A percentile compares a stretch with the other conserved stretches of the same genome.
phyloP scores from a whole-genome alignment of 306 rosid species.

The Cyamopsis tetragonoloba region DNA sequence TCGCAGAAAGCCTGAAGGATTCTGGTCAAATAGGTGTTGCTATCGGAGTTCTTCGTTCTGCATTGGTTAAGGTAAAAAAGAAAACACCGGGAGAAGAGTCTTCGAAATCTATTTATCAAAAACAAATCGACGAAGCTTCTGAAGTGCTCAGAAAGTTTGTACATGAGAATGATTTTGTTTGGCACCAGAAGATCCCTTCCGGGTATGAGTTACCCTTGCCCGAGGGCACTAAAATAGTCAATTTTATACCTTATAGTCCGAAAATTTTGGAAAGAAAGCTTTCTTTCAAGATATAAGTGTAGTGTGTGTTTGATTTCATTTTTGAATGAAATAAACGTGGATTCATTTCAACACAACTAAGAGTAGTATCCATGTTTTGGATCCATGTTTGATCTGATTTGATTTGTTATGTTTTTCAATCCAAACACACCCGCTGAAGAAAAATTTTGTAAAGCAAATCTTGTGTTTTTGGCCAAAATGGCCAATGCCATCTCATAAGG shows the following conservation, averaged over 20 bases:
- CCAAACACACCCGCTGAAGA: too few relatives aligned
- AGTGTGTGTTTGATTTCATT: too few relatives aligned
- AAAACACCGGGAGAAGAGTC: constrained; percentile 42
- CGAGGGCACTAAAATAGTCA: constrained; percentile 54
- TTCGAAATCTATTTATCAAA: constrained; percentile 44
- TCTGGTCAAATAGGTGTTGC: constrained; percentile 54
- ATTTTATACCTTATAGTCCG: constrained; percentile 49
- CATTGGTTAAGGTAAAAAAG: constrained; percentile 37
- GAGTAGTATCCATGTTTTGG: too few relatives aligned
- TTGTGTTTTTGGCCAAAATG: constrained; percentile 2
- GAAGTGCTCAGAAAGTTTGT: constrained; percentile 59
- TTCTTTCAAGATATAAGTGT: constrained; percentile 35
- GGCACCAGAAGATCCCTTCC: constrained; percentile 56
- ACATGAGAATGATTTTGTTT: constrained; percentile 66
- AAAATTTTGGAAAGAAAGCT: constrained; percentile 64
- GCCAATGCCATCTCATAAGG: neutral
- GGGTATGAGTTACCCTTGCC: constrained; percentile 43
- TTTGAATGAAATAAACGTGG: too few relatives aligned
- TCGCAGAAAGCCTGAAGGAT: constrained; percentile 51
- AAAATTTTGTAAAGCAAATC: neutral
- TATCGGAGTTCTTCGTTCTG: constrained; percentile 53
- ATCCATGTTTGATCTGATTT: too few relatives aligned
- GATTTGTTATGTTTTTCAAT: too few relatives aligned
- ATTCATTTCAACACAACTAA: too few relatives aligned
- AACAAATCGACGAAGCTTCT: constrained; percentile 42